Conservation (phyloP, 768 basidiomycete species). For the Lepiota venenata region DNA sequence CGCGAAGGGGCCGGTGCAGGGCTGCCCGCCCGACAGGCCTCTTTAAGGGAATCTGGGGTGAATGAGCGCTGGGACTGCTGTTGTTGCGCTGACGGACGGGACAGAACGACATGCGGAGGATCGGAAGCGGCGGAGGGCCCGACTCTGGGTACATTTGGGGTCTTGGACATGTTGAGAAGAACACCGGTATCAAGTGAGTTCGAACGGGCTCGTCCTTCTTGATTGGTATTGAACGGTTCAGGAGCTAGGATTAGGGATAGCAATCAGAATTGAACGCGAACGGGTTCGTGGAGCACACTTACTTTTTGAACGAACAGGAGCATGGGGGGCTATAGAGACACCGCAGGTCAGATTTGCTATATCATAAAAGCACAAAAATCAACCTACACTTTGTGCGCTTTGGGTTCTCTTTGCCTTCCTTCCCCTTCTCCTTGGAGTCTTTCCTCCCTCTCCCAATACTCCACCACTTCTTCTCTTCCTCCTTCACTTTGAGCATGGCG, state of each 20-base stretch:
- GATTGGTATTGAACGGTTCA: conserved; percentile 34
- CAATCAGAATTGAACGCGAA: not conserved
- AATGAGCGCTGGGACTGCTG: not conserved
- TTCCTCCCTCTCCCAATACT: conserved; percentile 73
- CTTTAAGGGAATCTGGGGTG: conserved; percentile 10
- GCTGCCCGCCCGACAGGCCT: conserved; percentile 12
- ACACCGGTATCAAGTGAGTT: conserved; percentile 55
- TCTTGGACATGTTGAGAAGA: conserved; percentile 29
- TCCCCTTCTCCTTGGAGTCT: conserved; percentile 62
- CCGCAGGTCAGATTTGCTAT: not conserved
- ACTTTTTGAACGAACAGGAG: conserved; percentile 38
- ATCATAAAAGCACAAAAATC: not conserved
- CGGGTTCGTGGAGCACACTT: conserved; percentile 12
- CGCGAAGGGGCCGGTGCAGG: conserved; percentile 25
- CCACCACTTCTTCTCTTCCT: conserved; percentile 66
- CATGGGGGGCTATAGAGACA: conserved; percentile 32
- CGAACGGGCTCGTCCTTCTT: conserved; percentile 47
- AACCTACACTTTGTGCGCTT: conserved; percentile 42
- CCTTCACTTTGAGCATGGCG: conserved; percentile 31
- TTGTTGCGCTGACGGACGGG: conserved; percentile 12
- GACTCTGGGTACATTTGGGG: conserved; percentile 24
- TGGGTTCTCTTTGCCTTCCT: conserved; percentile 36
- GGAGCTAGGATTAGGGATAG: conserved; percentile 34
- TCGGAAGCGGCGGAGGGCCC: conserved; percentile 13
- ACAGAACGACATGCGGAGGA: conserved; percentile 13